Evolutionary conservation across 352 stramenopile genomes (phyloP).

Genomic region (Salisapilia sapeloensis): DNA sequence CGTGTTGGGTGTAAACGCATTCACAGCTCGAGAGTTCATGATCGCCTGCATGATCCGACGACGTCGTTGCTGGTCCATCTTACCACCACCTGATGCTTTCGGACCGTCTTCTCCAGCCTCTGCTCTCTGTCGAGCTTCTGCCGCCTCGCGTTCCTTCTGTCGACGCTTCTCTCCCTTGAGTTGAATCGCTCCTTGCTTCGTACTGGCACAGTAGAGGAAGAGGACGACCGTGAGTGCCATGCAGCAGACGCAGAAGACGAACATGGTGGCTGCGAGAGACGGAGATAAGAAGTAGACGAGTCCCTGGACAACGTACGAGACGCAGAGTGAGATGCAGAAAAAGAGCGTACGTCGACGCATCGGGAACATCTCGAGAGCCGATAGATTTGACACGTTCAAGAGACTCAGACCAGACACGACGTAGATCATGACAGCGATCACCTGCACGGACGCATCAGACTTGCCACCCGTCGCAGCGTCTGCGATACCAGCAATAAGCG

Average conservation of each 20-base stretch:
- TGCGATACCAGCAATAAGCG: constrained; percentile 37
- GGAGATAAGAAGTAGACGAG: constrained; percentile 36
- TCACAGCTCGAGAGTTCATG: too few species aligned
- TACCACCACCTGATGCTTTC: too few species aligned
- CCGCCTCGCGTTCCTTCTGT: constrained; percentile 26
- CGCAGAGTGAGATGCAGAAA: constrained; percentile 44
- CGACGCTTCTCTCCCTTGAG: constrained; percentile 74
- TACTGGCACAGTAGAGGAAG: constrained; percentile 64
- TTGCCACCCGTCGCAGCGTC: constrained; percentile 15
- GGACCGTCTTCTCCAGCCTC: constrained; percentile 4
- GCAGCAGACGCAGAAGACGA: constrained; percentile 29
- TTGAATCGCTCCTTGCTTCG: constrained; percentile 65
- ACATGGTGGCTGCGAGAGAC: constrained; percentile 39
- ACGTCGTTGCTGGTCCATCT: too few species aligned
- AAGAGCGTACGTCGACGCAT: constrained; percentile 36
- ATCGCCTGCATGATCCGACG: too few species aligned
- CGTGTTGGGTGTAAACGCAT: too few species aligned
- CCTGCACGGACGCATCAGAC: constrained; percentile 9
- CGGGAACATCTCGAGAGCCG: constrained; percentile 69
- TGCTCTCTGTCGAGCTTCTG: too few species aligned
- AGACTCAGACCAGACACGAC: constrained; percentile 46
- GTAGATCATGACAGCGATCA: constrained; percentile 42
- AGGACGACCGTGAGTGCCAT: constrained; percentile 31
- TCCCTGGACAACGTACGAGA: constrained; percentile 39
- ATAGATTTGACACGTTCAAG: constrained; percentile 57